Conservation (phyloP, 371 early-diverging fungal species). For the Actinomucor elegans region DNA sequence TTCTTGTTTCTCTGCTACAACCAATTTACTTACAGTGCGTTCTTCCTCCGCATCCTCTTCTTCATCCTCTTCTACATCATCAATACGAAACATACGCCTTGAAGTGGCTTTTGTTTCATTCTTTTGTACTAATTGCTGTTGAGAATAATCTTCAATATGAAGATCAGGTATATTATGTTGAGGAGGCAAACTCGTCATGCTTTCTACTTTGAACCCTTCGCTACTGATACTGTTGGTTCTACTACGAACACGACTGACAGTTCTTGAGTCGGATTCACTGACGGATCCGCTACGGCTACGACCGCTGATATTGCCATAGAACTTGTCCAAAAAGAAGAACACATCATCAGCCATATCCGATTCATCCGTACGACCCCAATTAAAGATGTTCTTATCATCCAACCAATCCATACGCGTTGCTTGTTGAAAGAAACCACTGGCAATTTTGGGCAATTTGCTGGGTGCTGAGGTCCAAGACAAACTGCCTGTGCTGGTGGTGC, state of each 20-base stretch:
- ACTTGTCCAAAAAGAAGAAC: constrained; percentile 48
- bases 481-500: constrained; percentile 17
- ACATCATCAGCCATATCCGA: constrained; percentile 58
- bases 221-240: constrained; percentile 31
- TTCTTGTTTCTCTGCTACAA: constrained; percentile 6
- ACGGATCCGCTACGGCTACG: constrained; percentile 35
- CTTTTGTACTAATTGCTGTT: no score
- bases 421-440: constrained; percentile 40
- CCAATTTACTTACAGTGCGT: neutral
- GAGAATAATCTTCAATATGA: no score
- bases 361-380: constrained; percentile 55
- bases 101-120: constrained; percentile 1
- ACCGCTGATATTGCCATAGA: constrained; percentile 25
- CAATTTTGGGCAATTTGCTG: constrained; percentile 32
- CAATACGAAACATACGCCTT: constrained; percentile 26
- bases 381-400: constrained; percentile 55
- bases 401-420: constrained; percentile 45
- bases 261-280: constrained; percentile 21
- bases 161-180: constrained; percentile 10
- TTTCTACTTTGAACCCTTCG: constrained; percentile 49
- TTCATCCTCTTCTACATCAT: constrained; percentile 21
- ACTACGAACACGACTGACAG: constrained; percentile 21
- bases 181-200: constrained; percentile 47
- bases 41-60: constrained; percentile 8
- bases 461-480: constrained; percentile 27